These are phyloP conservation scores for Debaryomyces prosopidis DNA, from an alignment of 805 yeast genomes.

Conservation along the genomic window DNA sequence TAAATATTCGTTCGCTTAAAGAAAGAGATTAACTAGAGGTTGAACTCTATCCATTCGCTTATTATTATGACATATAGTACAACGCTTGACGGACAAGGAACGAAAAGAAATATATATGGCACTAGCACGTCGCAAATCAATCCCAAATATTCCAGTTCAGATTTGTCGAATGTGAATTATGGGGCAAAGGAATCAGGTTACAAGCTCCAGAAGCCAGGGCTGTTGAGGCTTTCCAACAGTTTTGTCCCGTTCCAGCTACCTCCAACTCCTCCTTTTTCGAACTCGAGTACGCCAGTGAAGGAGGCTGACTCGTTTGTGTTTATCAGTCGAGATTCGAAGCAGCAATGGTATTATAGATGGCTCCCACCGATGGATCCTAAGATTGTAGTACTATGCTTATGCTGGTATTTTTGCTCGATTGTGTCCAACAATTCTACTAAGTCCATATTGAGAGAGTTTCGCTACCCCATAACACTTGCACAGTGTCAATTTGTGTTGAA, in stretches of 20 bases:
- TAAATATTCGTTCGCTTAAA: too few relatives aligned
- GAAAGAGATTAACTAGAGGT: too few relatives aligned
- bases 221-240: constrained; percentile 10
- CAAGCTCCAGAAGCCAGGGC: background rate
- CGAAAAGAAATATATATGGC: background rate
- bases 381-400: constrained; percentile 50
- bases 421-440: constrained; percentile 82
- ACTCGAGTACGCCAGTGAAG: constrained; percentile 29
- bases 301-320: constrained; percentile 14
- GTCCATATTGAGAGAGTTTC: constrained; percentile 64
- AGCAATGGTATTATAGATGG: constrained; percentile 6
- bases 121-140: constrained; percentile 22
- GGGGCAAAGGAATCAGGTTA: constrained; percentile 3
- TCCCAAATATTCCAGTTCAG: constrained; percentile 38
- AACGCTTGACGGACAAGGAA: too few relatives aligned
- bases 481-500: constrained; percentile 83
- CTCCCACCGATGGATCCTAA: constrained; percentile 26
- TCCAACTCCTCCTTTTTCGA: constrained; percentile 37
- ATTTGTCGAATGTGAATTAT: constrained; percentile 24
- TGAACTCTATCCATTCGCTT: too few relatives aligned
- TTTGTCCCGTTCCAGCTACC: constrained; percentile 21
- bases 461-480: constrained; percentile 85
- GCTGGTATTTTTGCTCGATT: constrained; percentile 83
- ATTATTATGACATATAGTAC: too few relatives aligned
- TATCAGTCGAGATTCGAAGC: background rate